Conservation (phyloP, 306 rosid genomes). For the Rosa rugosa region DNA sequence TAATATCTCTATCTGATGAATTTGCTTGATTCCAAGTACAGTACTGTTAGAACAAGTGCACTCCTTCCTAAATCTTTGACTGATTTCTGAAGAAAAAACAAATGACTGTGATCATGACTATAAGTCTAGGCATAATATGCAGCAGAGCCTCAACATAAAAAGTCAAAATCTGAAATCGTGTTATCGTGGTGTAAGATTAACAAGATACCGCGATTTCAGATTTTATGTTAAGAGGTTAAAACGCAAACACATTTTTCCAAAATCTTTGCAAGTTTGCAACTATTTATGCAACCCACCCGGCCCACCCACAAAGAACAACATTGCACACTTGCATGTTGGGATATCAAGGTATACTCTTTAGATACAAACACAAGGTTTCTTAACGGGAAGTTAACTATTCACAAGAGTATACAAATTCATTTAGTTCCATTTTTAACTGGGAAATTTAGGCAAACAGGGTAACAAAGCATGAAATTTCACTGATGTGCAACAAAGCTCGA, state of each 20-base stretch:
- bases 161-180: background rate
- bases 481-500: background rate
- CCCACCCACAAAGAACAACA: background rate
- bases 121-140: background rate
- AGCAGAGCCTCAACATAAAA: background rate
- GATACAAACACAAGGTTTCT: background rate
- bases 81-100: background rate
- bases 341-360: background rate
- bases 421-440: background rate
- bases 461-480: conserved; percentile 4
- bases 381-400: background rate
- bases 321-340: background rate
- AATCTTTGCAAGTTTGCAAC: background rate
- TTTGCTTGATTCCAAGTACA: no score
- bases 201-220: no score
- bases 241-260: background rate
- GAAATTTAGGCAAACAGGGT: background rate
- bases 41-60: background rate
- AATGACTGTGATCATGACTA: background rate
- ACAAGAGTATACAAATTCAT: background rate
- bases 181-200: no score
- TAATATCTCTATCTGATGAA: no score
- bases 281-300: background rate
- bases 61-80: background rate
- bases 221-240: background rate